Conservation (phyloP, 2,329 filamentous ascomycete species). For the Lachnellula hyalina region DNA sequence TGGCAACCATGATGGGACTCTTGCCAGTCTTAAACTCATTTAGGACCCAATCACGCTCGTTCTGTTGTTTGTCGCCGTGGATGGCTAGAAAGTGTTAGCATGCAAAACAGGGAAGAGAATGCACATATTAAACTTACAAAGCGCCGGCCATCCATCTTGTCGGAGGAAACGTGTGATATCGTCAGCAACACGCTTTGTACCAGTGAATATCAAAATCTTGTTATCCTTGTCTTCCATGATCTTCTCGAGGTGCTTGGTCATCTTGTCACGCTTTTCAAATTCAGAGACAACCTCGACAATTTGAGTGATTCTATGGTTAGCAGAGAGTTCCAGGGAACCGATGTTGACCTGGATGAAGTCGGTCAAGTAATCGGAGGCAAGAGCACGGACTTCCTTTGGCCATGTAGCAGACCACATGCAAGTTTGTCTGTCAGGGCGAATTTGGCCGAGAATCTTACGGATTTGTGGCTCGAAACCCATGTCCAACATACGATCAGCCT, state of each 20-base stretch:
- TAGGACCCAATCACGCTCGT: conserved; percentile 98
- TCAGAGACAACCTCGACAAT: conserved; percentile 94
- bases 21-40: conserved; percentile 99
- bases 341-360: conserved; percentile 99
- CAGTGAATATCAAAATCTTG: conserved; percentile 94
- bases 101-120: conserved; percentile 41
- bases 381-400: conserved; percentile 95
- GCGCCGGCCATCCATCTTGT: conserved; percentile 95
- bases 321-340: conserved; percentile 89
- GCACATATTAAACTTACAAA: conserved; percentile 64
- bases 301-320: conserved; percentile 97
- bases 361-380: conserved; percentile 84
- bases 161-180: conserved; percentile 96
- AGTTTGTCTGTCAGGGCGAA: conserved; percentile 95
- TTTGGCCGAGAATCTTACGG: conserved; percentile 96
- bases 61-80: conserved; percentile 98
- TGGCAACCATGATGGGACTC: conserved; percentile 99
- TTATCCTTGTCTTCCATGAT: conserved; percentile 95
- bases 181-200: conserved; percentile 91
- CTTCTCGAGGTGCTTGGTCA: conserved; percentile 96
- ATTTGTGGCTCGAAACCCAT: conserved; percentile 99
- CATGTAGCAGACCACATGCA: conserved; percentile 99
- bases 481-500: conserved; percentile 99
- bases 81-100: conserved; percentile 61
- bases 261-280: conserved; percentile 94